phyloP scores from a whole-genome alignment of 139 green algal genomes.

The Tetradesmus obliquus region DNA sequence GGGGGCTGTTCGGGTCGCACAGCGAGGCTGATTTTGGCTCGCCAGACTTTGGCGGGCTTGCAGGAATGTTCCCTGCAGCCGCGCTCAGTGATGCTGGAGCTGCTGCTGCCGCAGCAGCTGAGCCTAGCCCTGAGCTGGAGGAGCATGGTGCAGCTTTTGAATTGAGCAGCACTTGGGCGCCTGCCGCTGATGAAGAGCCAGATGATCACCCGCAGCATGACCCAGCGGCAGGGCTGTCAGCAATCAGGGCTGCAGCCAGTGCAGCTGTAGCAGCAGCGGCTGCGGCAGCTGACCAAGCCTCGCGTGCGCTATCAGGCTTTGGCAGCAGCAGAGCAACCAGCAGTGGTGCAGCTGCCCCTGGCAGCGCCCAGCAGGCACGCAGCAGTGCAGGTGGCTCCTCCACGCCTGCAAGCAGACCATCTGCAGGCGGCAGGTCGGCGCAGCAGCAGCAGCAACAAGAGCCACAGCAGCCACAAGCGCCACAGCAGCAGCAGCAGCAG shows the following conservation, averaged over 20 bases:
- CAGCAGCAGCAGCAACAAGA: not conserved
- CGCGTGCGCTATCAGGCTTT: not conserved
- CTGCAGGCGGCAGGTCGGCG: not conserved
- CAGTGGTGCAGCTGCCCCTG: not conserved
- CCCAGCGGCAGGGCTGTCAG: not conserved
- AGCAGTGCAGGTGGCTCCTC: not conserved
- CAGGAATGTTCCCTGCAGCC: not conserved
- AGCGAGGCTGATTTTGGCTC: not conserved
- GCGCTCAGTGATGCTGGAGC: not conserved
- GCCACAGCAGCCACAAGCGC: not conserved
- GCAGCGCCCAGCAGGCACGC: not conserved
- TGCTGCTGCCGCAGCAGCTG: not conserved
- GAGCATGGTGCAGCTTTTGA: not conserved
- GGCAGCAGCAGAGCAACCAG: conserved; percentile 11
- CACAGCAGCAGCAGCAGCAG: not conserved
- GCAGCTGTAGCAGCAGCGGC: conserved; percentile 12
- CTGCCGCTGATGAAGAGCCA: not conserved
- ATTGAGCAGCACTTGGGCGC: not conserved
- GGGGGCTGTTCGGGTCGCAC: not conserved
- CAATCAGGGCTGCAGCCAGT: not conserved
- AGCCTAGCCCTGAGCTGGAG: not conserved
- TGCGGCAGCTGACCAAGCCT: not conserved
- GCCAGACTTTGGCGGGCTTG: not conserved
- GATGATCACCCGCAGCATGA: not conserved
- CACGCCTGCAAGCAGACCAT: not conserved